These are phyloP conservation scores for Candida piceae DNA, from an alignment of 805 yeast species.

Conservation along the genomic window DNA sequence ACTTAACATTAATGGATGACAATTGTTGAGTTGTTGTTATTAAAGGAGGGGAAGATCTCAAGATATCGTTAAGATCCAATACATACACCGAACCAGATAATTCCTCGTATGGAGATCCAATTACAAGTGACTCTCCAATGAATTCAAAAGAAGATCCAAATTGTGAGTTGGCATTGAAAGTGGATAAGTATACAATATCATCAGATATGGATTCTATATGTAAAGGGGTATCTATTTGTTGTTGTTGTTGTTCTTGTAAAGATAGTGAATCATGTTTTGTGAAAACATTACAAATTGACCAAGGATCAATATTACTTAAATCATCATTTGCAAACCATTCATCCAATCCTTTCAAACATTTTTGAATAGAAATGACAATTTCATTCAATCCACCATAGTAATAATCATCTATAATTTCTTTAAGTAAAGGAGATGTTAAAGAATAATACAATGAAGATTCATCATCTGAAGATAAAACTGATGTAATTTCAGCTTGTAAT, in stretches of 20 bases:
- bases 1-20: slow-evolving; percentile 7
- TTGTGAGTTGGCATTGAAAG: slow-evolving; percentile 27
- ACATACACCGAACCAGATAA: slow-evolving; percentile 39
- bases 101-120: slow-evolving; percentile 48
- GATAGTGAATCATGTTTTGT: slow-evolving; percentile 1
- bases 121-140: slow-evolving; percentile 41
- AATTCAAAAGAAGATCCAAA: too few species aligned
- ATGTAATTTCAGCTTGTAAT: slow-evolving; percentile 38
- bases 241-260: not conserved
- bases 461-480: slow-evolving; percentile 8
- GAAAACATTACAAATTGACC: slow-evolving; percentile 32
- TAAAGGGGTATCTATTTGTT: slow-evolving; percentile 3
- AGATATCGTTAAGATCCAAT: slow-evolving; percentile 33
- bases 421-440: slow-evolving; percentile 39
- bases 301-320: slow-evolving; percentile 21
- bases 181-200: slow-evolving; percentile 8
- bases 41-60: not conserved
- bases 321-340: slow-evolving; percentile 36
- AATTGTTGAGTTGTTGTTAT: not conserved
- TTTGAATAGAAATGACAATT: slow-evolving; percentile 33
- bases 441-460: slow-evolving; percentile 8
- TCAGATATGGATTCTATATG: too few species aligned
- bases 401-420: slow-evolving; percentile 40
- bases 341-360: slow-evolving; percentile 35
- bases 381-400: slow-evolving; percentile 51